Conservation (phyloP, 2,329 filamentous ascomycete genomes). For the Fusarium neocosmosporiellum region DNA sequence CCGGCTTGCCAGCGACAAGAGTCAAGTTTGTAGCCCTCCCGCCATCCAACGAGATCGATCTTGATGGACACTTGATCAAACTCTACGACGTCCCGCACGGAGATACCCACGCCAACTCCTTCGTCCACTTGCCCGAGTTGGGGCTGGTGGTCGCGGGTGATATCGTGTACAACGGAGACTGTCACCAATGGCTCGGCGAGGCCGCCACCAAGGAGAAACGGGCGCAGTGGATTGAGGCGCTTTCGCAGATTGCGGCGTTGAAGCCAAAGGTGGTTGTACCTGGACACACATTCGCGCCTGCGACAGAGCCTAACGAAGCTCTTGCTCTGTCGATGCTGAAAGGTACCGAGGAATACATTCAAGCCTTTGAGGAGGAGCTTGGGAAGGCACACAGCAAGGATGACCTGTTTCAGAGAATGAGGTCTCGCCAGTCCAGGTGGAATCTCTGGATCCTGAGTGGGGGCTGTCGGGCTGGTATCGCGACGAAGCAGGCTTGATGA, state of each 20-base stretch:
- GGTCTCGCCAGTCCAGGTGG: not conserved
- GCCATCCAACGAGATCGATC: not conserved
- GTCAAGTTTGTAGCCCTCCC: not conserved
- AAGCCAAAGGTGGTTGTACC: not conserved
- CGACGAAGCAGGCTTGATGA: not conserved
- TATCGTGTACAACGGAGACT: not conserved
- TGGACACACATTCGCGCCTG: not conserved
- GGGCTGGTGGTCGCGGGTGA: not conserved
- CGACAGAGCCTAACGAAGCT: not conserved
- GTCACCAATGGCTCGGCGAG: not conserved
- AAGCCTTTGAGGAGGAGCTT: not conserved
- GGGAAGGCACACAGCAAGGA: not conserved
- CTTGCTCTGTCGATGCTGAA: not conserved
- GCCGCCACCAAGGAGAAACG: not conserved
- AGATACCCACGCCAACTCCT: not conserved
- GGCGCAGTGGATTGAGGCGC: not conserved
- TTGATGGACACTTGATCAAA: not conserved
- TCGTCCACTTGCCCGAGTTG: not conserved
- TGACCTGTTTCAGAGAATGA: not conserved
- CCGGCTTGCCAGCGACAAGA: not conserved
- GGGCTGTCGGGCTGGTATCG: not conserved
- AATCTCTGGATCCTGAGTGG: not conserved
- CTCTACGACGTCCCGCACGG: not conserved
- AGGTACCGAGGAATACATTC: not conserved
- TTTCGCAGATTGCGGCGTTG: not conserved